Base-by-base conservation (phyloP, 1,284 basidiomycete genomes). In the Singerocomus inundabilis region DNA sequence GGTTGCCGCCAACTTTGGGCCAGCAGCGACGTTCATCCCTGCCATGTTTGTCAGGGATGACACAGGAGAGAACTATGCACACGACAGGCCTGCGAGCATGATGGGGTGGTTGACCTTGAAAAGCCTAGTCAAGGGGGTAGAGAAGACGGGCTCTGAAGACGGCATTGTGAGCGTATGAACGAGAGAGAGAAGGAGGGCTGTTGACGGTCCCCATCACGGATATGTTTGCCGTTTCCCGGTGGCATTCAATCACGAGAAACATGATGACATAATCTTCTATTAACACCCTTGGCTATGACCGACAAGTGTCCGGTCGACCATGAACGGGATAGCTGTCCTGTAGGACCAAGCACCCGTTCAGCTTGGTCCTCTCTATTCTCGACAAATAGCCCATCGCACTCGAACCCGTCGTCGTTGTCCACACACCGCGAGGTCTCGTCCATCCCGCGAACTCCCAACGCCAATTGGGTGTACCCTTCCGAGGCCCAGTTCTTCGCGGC, bases 391-490 rank as follows among this genome's bases (percentile, higher is more conserved):
- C 38, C 68, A 51, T 51, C 72, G 43, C 57, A 72, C 42, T 50
- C 69, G 51, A 56, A 66, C 49, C 55, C 63, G 48, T 57, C 68
- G 36, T 53, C 71, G 47, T 73, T 88, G 53, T 85, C 84, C 10
- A 77, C 72, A 9, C 79, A 88, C 10, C 84, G 95, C 53, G 88
- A 91, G 63, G 77, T 83, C 26, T 98, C 95, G 6, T 91, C 92
- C 13, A 98, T 98, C 65, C 96, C 95, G 8, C 83, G 87, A 59
- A 61, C 72, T 12, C 70, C 75, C 36, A 80, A 82, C 46, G 76
- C 77, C 38, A 88, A 93, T 53, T 99, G 96, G 96, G 91, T 98
- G 29, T 99, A 99, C 70, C 96, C 96, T n/a, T 98, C 96, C 11
- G 91, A 98, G 62, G 83, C 88, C 15, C 96, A 98, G 72, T 99